phyloP scores from a whole-genome alignment of 75 land plant species.

The Sequoia sempervirens region DNA sequence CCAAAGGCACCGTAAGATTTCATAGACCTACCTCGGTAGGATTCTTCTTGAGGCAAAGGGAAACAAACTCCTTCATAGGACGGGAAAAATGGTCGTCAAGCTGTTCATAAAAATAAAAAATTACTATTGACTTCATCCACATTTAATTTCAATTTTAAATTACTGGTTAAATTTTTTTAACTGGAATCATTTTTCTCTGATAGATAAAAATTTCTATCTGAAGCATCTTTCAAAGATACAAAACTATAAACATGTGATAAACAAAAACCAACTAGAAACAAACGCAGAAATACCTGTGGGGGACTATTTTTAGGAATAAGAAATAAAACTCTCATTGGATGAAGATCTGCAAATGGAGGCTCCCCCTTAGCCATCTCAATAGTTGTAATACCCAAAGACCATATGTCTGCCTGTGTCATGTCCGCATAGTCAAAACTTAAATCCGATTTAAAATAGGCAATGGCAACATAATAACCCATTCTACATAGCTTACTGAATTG shows the following conservation, averaged over 20 bases:
- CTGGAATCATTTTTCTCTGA: neutral
- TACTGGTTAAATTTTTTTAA: neutral
- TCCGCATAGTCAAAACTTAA: slow-evolving; percentile 9
- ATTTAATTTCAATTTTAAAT: neutral
- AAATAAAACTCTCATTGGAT: slow-evolving; percentile 98
- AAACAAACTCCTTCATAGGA: slow-evolving; percentile 91
- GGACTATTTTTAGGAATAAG: slow-evolving; percentile 96
- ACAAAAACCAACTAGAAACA: slow-evolving; percentile 7
- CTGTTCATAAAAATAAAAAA: slow-evolving; percentile 38
- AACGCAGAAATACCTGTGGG: slow-evolving; percentile 69
- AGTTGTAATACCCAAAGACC: slow-evolving; percentile 97
- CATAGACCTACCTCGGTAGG: slow-evolving; percentile 71
- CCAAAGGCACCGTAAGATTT: neutral
- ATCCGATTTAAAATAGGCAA: neutral
- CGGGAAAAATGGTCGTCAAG: slow-evolving; percentile 98
- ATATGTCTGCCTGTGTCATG: slow-evolving; percentile 91
- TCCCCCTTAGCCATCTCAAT: slow-evolving; percentile 99
- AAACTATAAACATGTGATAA: neutral
- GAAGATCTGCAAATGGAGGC: slow-evolving; percentile 97
- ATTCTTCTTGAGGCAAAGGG: slow-evolving; percentile 79
- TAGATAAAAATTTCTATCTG: neutral
- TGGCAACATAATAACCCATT: neutral
- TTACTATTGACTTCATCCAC: neutral
- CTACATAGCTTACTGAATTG: neutral
- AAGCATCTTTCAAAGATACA: neutral